phyloP scores from a whole-genome alignment of 2,329 filamentous ascomycete genomes.

The Ophiocordyceps robertsii region DNA sequence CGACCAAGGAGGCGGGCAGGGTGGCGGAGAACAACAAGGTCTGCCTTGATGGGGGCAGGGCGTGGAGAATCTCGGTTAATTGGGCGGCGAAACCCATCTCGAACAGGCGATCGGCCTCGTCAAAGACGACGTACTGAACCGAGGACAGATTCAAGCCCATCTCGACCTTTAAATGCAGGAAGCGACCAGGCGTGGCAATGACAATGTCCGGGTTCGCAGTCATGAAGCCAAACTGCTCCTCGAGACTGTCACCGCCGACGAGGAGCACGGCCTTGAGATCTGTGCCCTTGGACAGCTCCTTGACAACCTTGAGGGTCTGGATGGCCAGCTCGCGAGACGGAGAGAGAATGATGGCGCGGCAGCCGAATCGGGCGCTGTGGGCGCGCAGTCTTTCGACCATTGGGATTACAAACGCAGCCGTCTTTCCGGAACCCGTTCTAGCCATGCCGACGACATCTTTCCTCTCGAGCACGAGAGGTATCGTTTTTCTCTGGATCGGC shows the following conservation, averaged over 20 bases:
- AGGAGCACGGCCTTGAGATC: slow-evolving; percentile 83
- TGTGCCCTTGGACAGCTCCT: slow-evolving; percentile 81
- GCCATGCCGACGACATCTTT: slow-evolving; percentile 99
- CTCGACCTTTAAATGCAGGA: slow-evolving; percentile 92
- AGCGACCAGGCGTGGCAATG: slow-evolving; percentile 92
- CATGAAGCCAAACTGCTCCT: slow-evolving; percentile 91
- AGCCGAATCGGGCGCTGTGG: slow-evolving; percentile 77
- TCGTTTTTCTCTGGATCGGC: slow-evolving; percentile 93
- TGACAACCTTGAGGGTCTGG: slow-evolving; percentile 91
- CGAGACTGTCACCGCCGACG: slow-evolving; percentile 88
- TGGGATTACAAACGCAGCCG: slow-evolving; percentile 92
- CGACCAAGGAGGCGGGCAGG: slow-evolving; percentile 82
- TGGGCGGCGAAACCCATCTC: slow-evolving; percentile 98
- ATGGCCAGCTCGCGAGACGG: slow-evolving; percentile 89
- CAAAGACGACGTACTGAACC: slow-evolving; percentile 88
- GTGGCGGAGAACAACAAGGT: slow-evolving; percentile 94
- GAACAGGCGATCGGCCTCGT: slow-evolving; percentile 92
- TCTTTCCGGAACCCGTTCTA: slow-evolving; percentile 96
- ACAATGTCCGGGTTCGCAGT: slow-evolving; percentile 91
- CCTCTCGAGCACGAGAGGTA: slow-evolving; percentile 76
- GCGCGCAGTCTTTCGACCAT: slow-evolving; percentile 91
- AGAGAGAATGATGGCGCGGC: slow-evolving; percentile 76
- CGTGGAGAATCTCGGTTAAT: slow-evolving; percentile 82
- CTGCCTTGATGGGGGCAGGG: slow-evolving; percentile 71
- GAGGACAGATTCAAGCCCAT: slow-evolving; percentile 88